Evolutionary conservation across 106 monocot species (phyloP), one percentile per base, ranked within the genome.

Genomic region (Dendrobium officinale): DNA sequence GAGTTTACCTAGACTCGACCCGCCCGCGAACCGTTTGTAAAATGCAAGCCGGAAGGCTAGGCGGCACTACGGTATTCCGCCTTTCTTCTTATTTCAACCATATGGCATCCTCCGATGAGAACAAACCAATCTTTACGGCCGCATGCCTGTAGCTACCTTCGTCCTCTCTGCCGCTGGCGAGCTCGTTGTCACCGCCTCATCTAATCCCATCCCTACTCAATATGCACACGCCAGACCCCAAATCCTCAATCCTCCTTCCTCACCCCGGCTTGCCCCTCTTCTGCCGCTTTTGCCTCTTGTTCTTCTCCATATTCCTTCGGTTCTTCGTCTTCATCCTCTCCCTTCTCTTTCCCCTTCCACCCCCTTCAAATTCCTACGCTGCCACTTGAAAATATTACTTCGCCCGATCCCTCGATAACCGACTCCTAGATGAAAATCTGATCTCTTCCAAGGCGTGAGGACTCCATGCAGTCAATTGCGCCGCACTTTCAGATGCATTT

Each of bases 361-460:
- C 40, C 19, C 31, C 31, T 0, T 31, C 31, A 31, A 31, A 31
- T 31, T 31, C 31, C 31, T 8, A 1, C 49, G 16, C 55, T 48
- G 48, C 41, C 40, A 51, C 15, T 11, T 51, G 89, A 75, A 92
- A 92, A 87, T 92, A 92, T 80, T 79, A 84, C 43, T 72, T 87
- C 59, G 66, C 84, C 78, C 85, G 86, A 6, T 80, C 82, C 82
- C 90, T 95, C 58, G 88, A 90, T 20, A 92, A 95, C 45, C 85
- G 90, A 10, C 81, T 90, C 75, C 84, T 90, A 56, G 90, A 90
- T 56, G 90, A 90, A 55, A 90, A 88, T 83, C 77, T 84, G 75
- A 64, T 47, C 77, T 42, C 49, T 67, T 24, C 41, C 41, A 33
- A 80, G 73, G 42, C 54, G 27, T 70, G 54, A 24, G 59, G n/a